These are phyloP conservation scores for Leptographium procerum DNA, from an alignment of 2,329 filamentous ascomycete species.

Conservation along the genomic window DNA sequence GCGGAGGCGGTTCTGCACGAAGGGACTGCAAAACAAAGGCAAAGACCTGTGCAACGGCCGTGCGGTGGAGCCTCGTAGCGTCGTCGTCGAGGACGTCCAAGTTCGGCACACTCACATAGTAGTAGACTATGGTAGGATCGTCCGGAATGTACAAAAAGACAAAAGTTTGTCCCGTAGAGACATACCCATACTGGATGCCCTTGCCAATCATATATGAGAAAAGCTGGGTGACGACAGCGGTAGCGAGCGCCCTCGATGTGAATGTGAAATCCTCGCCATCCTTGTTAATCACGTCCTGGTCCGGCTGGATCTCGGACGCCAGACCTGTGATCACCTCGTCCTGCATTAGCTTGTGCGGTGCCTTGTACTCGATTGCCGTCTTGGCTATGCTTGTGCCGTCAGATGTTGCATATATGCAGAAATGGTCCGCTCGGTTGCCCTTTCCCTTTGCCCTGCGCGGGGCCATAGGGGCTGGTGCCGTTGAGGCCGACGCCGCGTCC, in stretches of 20 bases:
- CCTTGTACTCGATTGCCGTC: slow-evolving; percentile 26
- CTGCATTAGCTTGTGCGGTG: slow-evolving; percentile 24
- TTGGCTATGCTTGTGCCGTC: slow-evolving; percentile 10
- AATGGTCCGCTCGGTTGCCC: background rate
- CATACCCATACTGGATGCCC: slow-evolving; percentile 23
- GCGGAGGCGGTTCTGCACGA: background rate
- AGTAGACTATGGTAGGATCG: background rate
- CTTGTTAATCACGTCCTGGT: slow-evolving; percentile 22
- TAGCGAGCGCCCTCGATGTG: slow-evolving; percentile 18
- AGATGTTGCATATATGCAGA: background rate
- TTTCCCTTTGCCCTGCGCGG: no score
- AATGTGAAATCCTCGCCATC: slow-evolving; percentile 20
- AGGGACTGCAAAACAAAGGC: background rate
- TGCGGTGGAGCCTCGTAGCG: background rate
- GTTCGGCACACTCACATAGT: slow-evolving; percentile 7
- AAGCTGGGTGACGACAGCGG: slow-evolving; percentile 26
- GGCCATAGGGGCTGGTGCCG: no score
- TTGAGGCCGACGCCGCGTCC: no score
- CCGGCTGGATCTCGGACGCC: slow-evolving; percentile 21
- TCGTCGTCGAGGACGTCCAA: background rate
- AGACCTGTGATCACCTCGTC: slow-evolving; percentile 23
- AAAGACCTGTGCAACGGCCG: background rate
- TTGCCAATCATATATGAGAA: slow-evolving; percentile 22
- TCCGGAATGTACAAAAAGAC: background rate
- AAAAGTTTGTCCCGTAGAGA: slow-evolving; percentile 15